These are phyloP conservation scores for Cladosporium austrohemisphaericum DNA, from an alignment of 2,329 filamentous ascomycete genomes.

Conservation along the genomic window DNA sequence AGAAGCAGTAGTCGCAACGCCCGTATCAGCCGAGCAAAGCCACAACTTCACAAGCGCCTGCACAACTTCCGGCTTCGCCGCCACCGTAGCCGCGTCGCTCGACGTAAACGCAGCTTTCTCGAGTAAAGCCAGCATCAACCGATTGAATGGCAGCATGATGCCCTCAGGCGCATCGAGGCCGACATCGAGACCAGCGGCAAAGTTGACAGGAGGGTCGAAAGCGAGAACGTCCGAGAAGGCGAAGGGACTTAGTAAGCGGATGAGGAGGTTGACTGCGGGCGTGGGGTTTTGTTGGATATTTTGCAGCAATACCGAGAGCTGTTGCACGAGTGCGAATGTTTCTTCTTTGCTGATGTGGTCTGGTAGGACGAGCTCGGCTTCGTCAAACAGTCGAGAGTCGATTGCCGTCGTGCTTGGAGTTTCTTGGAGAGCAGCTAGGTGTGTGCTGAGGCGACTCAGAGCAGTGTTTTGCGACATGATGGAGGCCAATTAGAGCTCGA, in stretches of 20 bases:
- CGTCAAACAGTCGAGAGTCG: slow-evolving; percentile 49
- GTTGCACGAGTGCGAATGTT: slow-evolving; percentile 37
- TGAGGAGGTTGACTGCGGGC: slow-evolving; percentile 51
- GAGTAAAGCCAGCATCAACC: slow-evolving; percentile 53
- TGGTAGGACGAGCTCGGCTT: slow-evolving; percentile 45
- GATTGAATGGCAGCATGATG: slow-evolving; percentile 47
- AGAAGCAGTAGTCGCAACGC: slow-evolving; percentile 52
- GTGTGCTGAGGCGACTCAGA: slow-evolving; percentile 32
- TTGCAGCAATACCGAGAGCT: slow-evolving; percentile 50
- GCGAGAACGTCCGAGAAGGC: slow-evolving; percentile 48
- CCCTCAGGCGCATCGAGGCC: slow-evolving; percentile 29
- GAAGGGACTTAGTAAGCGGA: slow-evolving; percentile 47
- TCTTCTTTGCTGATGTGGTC: slow-evolving; percentile 34
- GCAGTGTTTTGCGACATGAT: not conserved
- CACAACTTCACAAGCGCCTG: slow-evolving; percentile 54
- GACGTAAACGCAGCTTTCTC: slow-evolving; percentile 51
- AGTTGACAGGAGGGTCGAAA: slow-evolving; percentile 49
- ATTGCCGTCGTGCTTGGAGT: slow-evolving; percentile 43
- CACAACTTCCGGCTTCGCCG: slow-evolving; percentile 54
- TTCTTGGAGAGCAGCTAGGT: slow-evolving; percentile 43
- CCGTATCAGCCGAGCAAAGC: slow-evolving; percentile 54
- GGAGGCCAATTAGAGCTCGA: too few species aligned
- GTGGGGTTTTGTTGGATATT: slow-evolving; percentile 56
- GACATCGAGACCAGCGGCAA: slow-evolving; percentile 53
- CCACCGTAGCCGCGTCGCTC: slow-evolving; percentile 56